Evolutionary conservation across 2,329 filamentous ascomycete species (phyloP).

Genomic region (Arachnomyces sp.): DNA sequence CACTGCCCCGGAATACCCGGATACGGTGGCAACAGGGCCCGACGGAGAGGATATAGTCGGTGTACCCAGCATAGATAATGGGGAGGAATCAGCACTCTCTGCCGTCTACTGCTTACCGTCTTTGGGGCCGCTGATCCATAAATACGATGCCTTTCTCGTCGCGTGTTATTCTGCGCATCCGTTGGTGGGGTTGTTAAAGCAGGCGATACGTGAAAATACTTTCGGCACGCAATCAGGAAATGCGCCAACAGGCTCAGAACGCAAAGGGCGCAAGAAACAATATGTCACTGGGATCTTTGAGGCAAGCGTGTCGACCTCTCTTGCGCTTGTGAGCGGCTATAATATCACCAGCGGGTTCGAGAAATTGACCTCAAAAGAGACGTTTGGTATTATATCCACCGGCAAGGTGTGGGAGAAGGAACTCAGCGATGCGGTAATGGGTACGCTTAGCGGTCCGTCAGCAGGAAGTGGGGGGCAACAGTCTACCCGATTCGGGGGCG

Average conservation of each 20-base stretch:
- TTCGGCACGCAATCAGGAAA: slow-evolving; percentile 10
- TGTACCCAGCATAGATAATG: slow-evolving; percentile 71
- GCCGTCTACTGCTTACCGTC: slow-evolving; percentile 53
- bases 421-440: slow-evolving; percentile 55
- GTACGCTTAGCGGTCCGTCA: slow-evolving; percentile 49
- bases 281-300: slow-evolving; percentile 81
- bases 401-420: slow-evolving; percentile 75
- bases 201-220: slow-evolving; percentile 28
- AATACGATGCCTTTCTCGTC: slow-evolving; percentile 67
- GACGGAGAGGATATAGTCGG: slow-evolving; percentile 34
- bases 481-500: slow-evolving; percentile 59
- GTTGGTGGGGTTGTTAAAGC: slow-evolving; percentile 55
- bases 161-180: slow-evolving; percentile 85
- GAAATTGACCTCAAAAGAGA: slow-evolving; percentile 17
- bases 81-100: slow-evolving; percentile 57
- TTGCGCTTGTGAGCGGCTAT: slow-evolving; percentile 46
- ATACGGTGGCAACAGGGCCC: slow-evolving; percentile 20
- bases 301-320: slow-evolving; percentile 59
- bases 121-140: slow-evolving; percentile 34
- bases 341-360: slow-evolving; percentile 15
- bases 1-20: slow-evolving; percentile 24
- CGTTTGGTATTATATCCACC: slow-evolving; percentile 83
- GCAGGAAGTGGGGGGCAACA: slow-evolving; percentile 24
- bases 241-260: neutral
- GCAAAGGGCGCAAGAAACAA: slow-evolving; percentile 26